Conservation (phyloP, 2,329 filamentous ascomycete species). For the Penicillium sumatraense region DNA sequence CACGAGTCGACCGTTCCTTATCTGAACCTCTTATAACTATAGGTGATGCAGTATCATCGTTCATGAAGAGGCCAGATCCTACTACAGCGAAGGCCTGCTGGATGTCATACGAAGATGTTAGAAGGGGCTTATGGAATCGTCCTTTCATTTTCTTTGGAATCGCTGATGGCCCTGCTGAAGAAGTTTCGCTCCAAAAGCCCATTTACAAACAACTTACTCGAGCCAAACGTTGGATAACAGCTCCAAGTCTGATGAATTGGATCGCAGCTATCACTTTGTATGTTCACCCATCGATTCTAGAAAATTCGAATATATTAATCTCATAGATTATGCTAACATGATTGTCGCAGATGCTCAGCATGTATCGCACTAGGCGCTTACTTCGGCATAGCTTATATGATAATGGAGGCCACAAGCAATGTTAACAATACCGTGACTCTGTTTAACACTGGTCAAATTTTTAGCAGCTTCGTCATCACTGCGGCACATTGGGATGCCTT, state of each 20-base stretch:
- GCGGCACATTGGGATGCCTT: not conserved
- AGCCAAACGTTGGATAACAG: not conserved
- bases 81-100: slow-evolving; percentile 15
- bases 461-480: not conserved
- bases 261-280: not conserved
- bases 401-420: too few species aligned
- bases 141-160: not conserved
- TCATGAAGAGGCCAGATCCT: slow-evolving; percentile 22
- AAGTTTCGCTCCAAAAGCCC: not conserved
- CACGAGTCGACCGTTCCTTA: not conserved
- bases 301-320: not conserved
- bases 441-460: not conserved
- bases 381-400: not conserved
- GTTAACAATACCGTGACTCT: too few species aligned
- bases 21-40: slow-evolving; percentile 23
- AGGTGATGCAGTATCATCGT: slow-evolving; percentile 35
- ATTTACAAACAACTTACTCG: too few species aligned
- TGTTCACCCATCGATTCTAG: not conserved
- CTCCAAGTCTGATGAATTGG: not conserved
- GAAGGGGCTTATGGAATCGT: not conserved
- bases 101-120: not conserved
- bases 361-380: not conserved
- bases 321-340: too few species aligned
- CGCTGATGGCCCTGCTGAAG: not conserved
- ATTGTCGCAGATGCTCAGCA: not conserved